Base-by-base conservation (phyloP, 768 basidiomycete species). In the Podaxis mareebaensis region DNA sequence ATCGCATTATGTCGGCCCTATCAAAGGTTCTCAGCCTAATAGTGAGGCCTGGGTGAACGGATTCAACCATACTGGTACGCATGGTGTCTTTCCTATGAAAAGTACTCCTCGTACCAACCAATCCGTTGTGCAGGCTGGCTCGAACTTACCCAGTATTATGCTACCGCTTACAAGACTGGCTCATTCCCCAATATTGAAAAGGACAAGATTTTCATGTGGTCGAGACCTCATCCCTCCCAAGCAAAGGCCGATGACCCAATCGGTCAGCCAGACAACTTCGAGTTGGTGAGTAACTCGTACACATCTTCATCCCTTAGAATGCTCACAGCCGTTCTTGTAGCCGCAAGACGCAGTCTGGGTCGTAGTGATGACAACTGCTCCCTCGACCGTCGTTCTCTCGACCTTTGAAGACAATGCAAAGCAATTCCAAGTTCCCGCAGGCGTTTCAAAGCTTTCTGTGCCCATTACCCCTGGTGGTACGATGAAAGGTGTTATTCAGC, bases 1-100 rank as follows among this genome's bases (percentile, higher is more conserved):
- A 70, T 89, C 87, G 3, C 89, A 92, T 70, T 95, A 95, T 71
- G 77, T 95, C 53, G 91, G 88, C 13, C 92, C 93, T 2, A 85
- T 92, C 68, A 83, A 87, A 66, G 89, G 91, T 10, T 83, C 78
- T 28, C 86, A 90, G 69, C 91, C 92, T 53, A 80, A 85, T 70
- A 89, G 88, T 56, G 81, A 91, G 66, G 81, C 81, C 6, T 92
- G 91, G 90, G 88, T 89, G 4, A 70, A 89, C 67, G 89, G 89
- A 0, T 85, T 87, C 72, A 73, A 84, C 63, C 86, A 88, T 67
- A 77, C 78, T 42, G 80, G 80, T 78, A 58, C 65, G 70, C 69
- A 46, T 60, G 62, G 56, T 49, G 40, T 20, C 6, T 4, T 40
- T 65, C 40, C 51, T 48, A 38, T 28, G 20, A 39, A 17, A 22